These are phyloP conservation scores for Pseudopithomyces maydicus DNA, from an alignment of 2,329 filamentous ascomycete genomes.

Conservation along the genomic window DNA sequence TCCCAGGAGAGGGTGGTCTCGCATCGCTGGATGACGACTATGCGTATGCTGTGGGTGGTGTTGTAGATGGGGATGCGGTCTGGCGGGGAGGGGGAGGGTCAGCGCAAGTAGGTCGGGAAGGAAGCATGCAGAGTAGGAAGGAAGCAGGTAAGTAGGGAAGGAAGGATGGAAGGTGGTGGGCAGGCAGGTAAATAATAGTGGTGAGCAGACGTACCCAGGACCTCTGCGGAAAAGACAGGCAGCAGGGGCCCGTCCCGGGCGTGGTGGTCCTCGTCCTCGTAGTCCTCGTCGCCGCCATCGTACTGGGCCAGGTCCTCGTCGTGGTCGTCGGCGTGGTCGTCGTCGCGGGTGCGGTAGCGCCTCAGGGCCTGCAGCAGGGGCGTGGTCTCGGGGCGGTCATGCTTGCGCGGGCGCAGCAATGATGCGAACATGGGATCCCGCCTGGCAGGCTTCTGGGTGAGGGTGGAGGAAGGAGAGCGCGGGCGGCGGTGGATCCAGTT, in stretches of 20 bases:
- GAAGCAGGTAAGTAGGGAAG: neutral
- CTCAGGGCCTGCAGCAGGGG: constrained; percentile 41
- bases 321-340: constrained; percentile 17
- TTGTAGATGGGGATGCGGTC: constrained; percentile 88
- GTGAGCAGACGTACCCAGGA: constrained; percentile 35
- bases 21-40: constrained; percentile 80
- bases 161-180: constrained; percentile 12
- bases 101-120: constrained; percentile 14
- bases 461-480: constrained; percentile 8
- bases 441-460: constrained; percentile 11
- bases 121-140: neutral
- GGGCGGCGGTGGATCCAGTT: constrained; percentile 4
- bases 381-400: constrained; percentile 39
- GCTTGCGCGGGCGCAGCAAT: constrained; percentile 38
- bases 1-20: constrained; percentile 96
- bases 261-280: constrained; percentile 36
- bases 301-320: constrained; percentile 32
- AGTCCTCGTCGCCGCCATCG: constrained; percentile 32
- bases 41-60: constrained; percentile 86
- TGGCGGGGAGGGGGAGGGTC: constrained; percentile 43
- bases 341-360: constrained; percentile 33
- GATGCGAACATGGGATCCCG: constrained; percentile 44
- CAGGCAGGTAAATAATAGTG: constrained; percentile 13
- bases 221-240: constrained; percentile 47
- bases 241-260: constrained; percentile 42